These are phyloP conservation scores for Penicillium herquei DNA, from an alignment of 495 filamentous ascomycete species.

Conservation along the genomic window DNA sequence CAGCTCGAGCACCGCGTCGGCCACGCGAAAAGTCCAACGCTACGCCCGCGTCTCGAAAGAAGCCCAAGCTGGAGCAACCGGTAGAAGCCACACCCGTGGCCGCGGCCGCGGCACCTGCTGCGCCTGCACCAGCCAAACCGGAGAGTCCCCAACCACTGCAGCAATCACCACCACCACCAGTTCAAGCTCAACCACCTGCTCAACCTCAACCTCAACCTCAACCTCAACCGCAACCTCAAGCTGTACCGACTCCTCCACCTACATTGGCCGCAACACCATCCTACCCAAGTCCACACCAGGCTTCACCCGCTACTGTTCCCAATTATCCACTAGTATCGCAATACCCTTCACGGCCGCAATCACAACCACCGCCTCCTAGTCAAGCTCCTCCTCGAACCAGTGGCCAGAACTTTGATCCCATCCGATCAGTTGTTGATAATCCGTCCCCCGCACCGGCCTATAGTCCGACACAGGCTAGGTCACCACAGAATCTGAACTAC, in stretches of 20 bases:
- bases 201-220: constrained; percentile 11
- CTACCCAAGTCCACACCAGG: constrained; percentile 13
- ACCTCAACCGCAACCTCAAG: constrained; percentile 10
- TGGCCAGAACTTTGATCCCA: constrained; percentile 83
- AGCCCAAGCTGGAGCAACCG: constrained; percentile 43
- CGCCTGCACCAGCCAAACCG: constrained; percentile 8
- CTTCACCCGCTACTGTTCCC: constrained; percentile 22
- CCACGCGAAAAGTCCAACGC: constrained; percentile 40
- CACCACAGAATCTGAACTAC: constrained; percentile 44
- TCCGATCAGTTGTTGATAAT: constrained; percentile 66
- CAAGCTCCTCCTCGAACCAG: constrained; percentile 48
- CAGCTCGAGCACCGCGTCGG: constrained; percentile 39
- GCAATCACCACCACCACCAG: background rate
- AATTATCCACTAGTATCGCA: constrained; percentile 21
- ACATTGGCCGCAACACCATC: constrained; percentile 13
- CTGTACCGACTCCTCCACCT: constrained; percentile 22
- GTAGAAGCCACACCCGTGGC: constrained; percentile 14
- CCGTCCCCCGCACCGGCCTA: constrained; percentile 54
- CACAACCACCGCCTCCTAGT: constrained; percentile 37
- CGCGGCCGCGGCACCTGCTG: constrained; percentile 12
- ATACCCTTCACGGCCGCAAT: constrained; percentile 35
- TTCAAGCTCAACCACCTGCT: constrained; percentile 4
- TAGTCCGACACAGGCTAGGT: constrained; percentile 33
- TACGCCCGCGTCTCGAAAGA: constrained; percentile 41
- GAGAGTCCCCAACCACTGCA: constrained; percentile 9